phyloP scores from a whole-genome alignment of 768 basidiomycete species.

The Cyclocybe aegerita region DNA sequence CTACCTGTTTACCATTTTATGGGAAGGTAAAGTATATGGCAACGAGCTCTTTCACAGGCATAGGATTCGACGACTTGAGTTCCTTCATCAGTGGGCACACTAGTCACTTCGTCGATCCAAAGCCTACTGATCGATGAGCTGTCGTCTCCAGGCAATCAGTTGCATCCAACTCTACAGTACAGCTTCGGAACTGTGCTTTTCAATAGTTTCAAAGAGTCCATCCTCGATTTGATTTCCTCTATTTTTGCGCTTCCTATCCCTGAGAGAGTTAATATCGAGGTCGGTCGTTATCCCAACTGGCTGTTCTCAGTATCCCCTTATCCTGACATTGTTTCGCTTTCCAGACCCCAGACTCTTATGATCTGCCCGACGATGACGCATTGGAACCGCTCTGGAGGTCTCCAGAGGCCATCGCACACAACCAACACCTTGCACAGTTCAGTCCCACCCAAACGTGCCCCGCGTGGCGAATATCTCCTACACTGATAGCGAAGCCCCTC shows the following conservation, averaged over 20 bases:
- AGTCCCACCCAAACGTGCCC: background rate
- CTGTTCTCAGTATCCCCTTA: no score
- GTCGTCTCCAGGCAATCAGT: no score
- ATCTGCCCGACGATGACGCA: conserved; percentile 2
- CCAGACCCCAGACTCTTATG: conserved; percentile 1
- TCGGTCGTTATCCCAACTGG: background rate
- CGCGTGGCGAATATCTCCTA: conserved; percentile 3
- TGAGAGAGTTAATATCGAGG: conserved; percentile 4
- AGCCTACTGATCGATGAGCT: no score
- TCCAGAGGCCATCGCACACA: conserved; percentile 4
- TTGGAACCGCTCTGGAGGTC: background rate
- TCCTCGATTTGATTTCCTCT: conserved; percentile 2
- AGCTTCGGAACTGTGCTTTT: no score
- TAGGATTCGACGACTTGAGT: no score
- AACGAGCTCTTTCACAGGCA: no score
- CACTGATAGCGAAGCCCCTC: conserved; percentile 3
- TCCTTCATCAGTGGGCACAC: no score
- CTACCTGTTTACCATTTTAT: no score
- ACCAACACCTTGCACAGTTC: background rate
- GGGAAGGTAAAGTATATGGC: no score
- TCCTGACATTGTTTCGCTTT: background rate
- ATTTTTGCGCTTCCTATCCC: conserved; percentile 7
- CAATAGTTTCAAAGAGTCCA: no score
- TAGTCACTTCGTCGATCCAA: no score
- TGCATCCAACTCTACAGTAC: no score